A percentile compares a stretch with the other conserved stretches of the same genome.
These are phyloP conservation scores for Wolfiporia cocos DNA, from an alignment of 1,284 basidiomycete genomes.

Conservation along the genomic window DNA sequence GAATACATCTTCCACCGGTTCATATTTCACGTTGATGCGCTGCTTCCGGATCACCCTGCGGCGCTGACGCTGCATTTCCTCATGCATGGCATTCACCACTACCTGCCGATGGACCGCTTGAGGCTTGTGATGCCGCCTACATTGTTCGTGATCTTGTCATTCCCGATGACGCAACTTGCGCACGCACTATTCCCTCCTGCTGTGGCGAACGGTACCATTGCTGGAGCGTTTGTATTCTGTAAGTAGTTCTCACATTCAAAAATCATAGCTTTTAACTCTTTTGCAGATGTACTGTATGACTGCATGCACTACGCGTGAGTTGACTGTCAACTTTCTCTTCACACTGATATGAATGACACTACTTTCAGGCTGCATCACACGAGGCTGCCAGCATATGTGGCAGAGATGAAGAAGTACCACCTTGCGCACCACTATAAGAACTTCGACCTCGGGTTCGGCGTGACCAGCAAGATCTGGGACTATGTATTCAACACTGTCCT, in stretches of 20 bases:
- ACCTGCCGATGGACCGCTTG: conserved; percentile 91
- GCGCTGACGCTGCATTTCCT: conserved; percentile 90
- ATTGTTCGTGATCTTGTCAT: conserved; percentile 75
- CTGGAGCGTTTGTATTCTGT: conserved; percentile 91
- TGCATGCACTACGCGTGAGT: conserved; percentile 88
- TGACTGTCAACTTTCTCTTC: not conserved
- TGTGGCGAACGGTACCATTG: conserved; percentile 90
- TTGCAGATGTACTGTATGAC: conserved; percentile 79
- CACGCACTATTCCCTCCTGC: conserved; percentile 80
- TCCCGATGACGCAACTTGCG: conserved; percentile 87
- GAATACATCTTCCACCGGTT: conserved; percentile 97
- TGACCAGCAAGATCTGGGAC: conserved; percentile 97
- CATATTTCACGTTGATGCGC: conserved; percentile 94
- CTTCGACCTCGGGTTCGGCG: conserved; percentile 97
- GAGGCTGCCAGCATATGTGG: conserved; percentile 83
- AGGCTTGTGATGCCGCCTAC: conserved; percentile 97
- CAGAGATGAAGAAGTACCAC: conserved; percentile 95
- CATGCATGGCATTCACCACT: conserved; percentile 96
- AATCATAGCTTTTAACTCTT: not conserved
- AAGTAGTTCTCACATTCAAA: conserved; percentile 24
- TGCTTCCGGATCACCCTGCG: conserved; percentile 78
- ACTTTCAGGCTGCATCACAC: conserved; percentile 74
- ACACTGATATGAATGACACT: conserved; percentile 1
- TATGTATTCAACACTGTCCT: conserved; percentile 85
- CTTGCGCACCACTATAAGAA: conserved; percentile 99